Base-by-base conservation (phyloP, 2,329 filamentous ascomycete species). In the Penicillium digitatum region DNA sequence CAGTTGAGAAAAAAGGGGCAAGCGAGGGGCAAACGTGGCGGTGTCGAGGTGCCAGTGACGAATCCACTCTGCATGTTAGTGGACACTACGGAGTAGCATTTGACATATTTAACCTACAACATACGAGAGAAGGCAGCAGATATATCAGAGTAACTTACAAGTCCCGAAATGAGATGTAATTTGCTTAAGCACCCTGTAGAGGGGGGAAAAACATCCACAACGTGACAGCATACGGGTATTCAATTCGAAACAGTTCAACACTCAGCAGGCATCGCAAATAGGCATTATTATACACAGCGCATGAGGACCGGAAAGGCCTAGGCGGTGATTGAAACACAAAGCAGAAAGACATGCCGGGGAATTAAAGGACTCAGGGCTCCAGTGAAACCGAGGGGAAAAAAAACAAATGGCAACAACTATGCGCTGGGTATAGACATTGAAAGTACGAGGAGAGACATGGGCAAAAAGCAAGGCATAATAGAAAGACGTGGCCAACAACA, bases 201-300 rank as follows among this genome's bases (percentile, higher is more conserved):
- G 24, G 44, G 20, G 40, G 12, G 37, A 5, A 54, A 32, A 34
- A 16, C 11, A 44, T 51, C 12, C 34, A 18, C 29, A 35, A 51
- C 40, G 32, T 35, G 35, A 56, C n/a, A n/a, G n/a, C 27, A 57
- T 49, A 59, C 55, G 60, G 62, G 63, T 63, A 63, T 62, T 63
- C 34, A 60, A 59, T 54, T 55, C 55, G 59, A 51, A 56, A 38
- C 16, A 24, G 11, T 49, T 34, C 29, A 44, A 43, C 27, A 12
- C 32, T 49, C 49, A 49, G 47, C 52, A 44, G 46, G 38, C 51
- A 45, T 54, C 46, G 37, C 55, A 52, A 44, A 47, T 18, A 50
- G 54, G 37, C 45, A 62, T 55, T 64, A 64, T 64, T 63, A 64
- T 62, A 64, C 62, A 65, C 62, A 62, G 57, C 62, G 58, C 60